These are phyloP conservation scores for Trametes gibbosa DNA, from an alignment of 768 basidiomycete species.

Conservation along the genomic window DNA sequence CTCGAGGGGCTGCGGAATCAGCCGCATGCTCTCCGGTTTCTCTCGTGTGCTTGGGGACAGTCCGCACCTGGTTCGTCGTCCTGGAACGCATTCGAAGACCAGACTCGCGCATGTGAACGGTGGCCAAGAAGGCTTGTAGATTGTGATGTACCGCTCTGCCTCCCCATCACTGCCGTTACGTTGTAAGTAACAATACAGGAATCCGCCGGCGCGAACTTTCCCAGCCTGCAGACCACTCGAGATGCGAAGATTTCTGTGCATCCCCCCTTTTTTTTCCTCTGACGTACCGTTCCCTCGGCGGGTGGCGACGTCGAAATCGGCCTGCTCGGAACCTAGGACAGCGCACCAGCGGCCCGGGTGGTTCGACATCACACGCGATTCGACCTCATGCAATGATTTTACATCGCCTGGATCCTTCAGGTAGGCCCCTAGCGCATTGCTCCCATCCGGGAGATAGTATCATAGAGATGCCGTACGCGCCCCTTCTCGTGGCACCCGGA, in stretches of 20 bases:
- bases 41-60: background rate
- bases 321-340: background rate
- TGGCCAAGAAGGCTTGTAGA: background rate
- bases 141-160: background rate
- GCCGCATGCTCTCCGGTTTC: background rate
- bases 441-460: background rate
- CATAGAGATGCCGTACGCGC: background rate
- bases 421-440: background rate
- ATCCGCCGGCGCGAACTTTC: background rate
- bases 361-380: constrained; percentile 2
- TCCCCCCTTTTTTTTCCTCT: background rate
- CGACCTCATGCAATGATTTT: background rate
- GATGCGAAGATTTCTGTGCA: background rate
- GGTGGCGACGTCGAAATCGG: background rate
- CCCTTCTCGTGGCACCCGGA: background rate
- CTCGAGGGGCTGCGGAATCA: constrained; percentile 1
- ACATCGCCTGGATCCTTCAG: background rate
- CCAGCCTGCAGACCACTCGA: background rate
- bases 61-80: background rate
- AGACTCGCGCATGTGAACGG: background rate
- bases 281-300: background rate
- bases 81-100: background rate
- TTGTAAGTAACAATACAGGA: constrained; percentile 11
- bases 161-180: constrained; percentile 8
- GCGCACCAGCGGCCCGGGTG: background rate